phyloP scores from a whole-genome alignment of 257 asterid genomes.

The Capsicum chinense region DNA sequence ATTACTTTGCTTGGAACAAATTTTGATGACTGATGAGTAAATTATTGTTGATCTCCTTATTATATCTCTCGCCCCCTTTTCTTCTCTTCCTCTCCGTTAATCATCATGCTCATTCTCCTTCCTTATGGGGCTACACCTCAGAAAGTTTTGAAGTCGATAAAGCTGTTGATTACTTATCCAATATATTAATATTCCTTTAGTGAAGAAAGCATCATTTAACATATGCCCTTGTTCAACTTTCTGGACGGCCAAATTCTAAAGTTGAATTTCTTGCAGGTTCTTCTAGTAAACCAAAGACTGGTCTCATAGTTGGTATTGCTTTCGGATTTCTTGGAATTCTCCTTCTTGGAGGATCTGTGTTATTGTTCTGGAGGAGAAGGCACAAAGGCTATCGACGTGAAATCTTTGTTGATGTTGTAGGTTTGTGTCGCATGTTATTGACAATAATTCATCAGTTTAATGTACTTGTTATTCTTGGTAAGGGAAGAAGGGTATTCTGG shows the following conservation, averaged over 20 bases:
- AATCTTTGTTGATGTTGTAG: conserved; percentile 88
- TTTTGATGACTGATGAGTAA: background rate
- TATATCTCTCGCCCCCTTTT: background rate
- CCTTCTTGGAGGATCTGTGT: conserved; percentile 60
- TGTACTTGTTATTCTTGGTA: background rate
- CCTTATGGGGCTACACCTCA: conserved; percentile 12
- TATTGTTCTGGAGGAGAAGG: conserved; percentile 62
- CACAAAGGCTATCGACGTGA: conserved; percentile 70
- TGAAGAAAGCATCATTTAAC: background rate
- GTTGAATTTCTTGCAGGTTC: conserved; percentile 49
- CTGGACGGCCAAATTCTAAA: background rate
- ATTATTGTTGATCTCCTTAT: background rate
- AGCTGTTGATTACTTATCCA: conserved; percentile 13
- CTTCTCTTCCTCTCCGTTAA: conserved; percentile 11
- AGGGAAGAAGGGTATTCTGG: background rate
- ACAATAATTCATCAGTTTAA: background rate
- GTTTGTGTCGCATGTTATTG: conserved; percentile 45
- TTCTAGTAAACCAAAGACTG: conserved; percentile 67
- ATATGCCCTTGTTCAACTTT: background rate
- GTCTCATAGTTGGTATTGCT: conserved; percentile 67
- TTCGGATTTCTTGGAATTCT: conserved; percentile 62
- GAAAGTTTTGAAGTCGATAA: conserved; percentile 23
- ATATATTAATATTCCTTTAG: background rate
- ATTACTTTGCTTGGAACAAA: conserved; percentile 23
- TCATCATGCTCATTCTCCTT: conserved; percentile 14